Conservation (phyloP, 1,284 basidiomycete species). For the Takashimella koratensis region DNA sequence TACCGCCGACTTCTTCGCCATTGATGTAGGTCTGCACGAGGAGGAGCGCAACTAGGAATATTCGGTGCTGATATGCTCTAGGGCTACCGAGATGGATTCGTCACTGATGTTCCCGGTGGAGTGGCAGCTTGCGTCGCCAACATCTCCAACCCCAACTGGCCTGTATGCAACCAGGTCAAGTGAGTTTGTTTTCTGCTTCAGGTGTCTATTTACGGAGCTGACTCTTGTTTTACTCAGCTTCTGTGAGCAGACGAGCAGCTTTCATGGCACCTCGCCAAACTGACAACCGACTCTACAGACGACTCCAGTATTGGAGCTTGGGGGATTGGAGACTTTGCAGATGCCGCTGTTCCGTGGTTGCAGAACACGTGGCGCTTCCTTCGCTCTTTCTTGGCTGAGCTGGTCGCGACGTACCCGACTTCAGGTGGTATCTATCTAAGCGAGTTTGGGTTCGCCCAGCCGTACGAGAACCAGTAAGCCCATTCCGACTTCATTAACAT, state of each 20-base stretch:
- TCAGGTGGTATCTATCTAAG: slow-evolving; percentile 17
- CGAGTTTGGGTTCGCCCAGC: slow-evolving; percentile 21
- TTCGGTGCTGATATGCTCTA: too few species aligned
- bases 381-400: slow-evolving; percentile 8
- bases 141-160: slow-evolving; percentile 13
- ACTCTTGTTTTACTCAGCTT: slow-evolving; percentile 1
- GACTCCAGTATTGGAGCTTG: slow-evolving; percentile 5
- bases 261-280: too few species aligned
- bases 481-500: too few species aligned
- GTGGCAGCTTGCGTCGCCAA: slow-evolving; percentile 15
- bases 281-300: too few species aligned
- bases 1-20: slow-evolving; percentile 21
- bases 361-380: slow-evolving; percentile 19
- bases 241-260: too few species aligned
- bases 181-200: too few species aligned
- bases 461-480: slow-evolving; percentile 19
- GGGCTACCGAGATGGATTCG: slow-evolving; percentile 17
- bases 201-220: too few species aligned
- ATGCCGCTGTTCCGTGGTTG: slow-evolving; percentile 13
- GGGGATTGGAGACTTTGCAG: slow-evolving; percentile 17
- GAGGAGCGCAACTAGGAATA: too few species aligned
- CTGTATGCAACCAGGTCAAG: slow-evolving; percentile 13
- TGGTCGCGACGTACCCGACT: slow-evolving; percentile 11
- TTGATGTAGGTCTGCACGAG: slow-evolving; percentile 9
- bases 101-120: slow-evolving; percentile 9